These are phyloP conservation scores for Myxozyma sirexii DNA, from an alignment of 805 yeast genomes.

Conservation along the genomic window DNA sequence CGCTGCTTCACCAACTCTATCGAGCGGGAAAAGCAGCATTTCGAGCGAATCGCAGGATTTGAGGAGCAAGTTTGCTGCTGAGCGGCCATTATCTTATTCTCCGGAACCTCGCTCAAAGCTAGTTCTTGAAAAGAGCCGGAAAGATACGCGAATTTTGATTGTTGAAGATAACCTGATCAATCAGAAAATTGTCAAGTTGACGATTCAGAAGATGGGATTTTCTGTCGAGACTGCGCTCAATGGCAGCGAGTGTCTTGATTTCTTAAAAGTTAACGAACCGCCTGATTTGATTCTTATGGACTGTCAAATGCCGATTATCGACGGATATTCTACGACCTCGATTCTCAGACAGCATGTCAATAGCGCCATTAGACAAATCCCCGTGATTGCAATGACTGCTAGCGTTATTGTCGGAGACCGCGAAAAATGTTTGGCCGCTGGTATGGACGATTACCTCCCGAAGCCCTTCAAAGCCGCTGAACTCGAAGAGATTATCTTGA, in stretches of 20 bases:
- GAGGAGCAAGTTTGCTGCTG: background rate
- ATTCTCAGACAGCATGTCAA: conserved; percentile 15
- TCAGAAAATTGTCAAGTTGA: conserved; percentile 18
- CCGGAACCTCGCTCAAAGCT: background rate
- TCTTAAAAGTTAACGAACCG: conserved; percentile 2
- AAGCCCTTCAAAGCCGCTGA: conserved; percentile 49
- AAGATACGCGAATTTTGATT: conserved; percentile 7
- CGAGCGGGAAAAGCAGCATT: background rate
- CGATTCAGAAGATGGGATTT: conserved; percentile 16
- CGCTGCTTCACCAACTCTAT: background rate
- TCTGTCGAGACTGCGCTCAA: conserved; percentile 12
- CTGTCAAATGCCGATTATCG: conserved; percentile 39
- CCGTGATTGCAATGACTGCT: conserved; percentile 75
- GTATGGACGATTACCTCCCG: conserved; percentile 76
- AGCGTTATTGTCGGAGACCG: conserved; percentile 81
- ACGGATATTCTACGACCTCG: conserved; percentile 41
- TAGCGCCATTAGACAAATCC: conserved; percentile 53
- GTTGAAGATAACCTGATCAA: conserved; percentile 23
- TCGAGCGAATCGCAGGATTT: background rate
- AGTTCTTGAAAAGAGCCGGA: background rate
- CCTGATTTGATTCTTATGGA: conserved; percentile 40
- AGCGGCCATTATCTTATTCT: background rate
- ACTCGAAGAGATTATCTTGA: conserved; percentile 15
- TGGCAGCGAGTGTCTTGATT: conserved; percentile 17
- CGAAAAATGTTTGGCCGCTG: conserved; percentile 67